Evolutionary conservation across 768 basidiomycete species (phyloP).

Genomic region (Termitomyces sp.): DNA sequence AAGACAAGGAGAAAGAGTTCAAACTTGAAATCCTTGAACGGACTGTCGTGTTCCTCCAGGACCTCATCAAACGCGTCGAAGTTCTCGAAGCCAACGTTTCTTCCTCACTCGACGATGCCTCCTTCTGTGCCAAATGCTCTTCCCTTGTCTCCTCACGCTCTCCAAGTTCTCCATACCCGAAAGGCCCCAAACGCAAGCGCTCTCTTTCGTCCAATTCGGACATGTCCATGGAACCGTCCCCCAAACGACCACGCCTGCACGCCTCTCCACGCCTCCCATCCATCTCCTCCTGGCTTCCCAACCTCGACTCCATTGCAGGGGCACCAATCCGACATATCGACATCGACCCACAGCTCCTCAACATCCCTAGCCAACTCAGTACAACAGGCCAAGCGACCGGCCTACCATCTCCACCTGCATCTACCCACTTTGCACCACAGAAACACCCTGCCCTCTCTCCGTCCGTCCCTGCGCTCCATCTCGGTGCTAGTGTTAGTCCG

Average conservation of each 20-base stretch:
- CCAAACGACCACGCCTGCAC: conserved; percentile 4
- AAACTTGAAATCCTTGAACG: conserved; percentile 87
- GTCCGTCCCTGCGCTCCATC: conserved; percentile 3
- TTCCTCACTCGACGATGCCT: neutral
- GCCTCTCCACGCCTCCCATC: conserved; percentile 47
- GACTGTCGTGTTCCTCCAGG: conserved; percentile 74
- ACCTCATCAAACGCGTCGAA: conserved; percentile 52
- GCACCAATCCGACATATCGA: conserved; percentile 2
- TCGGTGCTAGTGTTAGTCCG: conserved; percentile 1
- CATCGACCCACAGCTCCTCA: conserved; percentile 26
- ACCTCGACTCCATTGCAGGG: conserved; percentile 6
- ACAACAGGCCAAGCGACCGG: conserved; percentile 25
- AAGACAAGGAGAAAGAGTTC: conserved; percentile 78
- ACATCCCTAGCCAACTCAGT: conserved; percentile 19
- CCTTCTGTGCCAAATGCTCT: conserved; percentile 21
- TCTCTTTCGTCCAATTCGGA: neutral
- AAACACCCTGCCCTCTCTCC: neutral
- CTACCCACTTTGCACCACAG: conserved; percentile 4
- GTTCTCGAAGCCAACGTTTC: conserved; percentile 24
- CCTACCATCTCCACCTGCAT: conserved; percentile 13
- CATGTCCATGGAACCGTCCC: neutral
- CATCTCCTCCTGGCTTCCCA: conserved; percentile 61
- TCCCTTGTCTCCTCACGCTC: neutral
- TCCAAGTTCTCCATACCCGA: neutral
- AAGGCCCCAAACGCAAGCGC: conserved; percentile 1